Base-by-base conservation (phyloP, 352 stramenopile species). In the Pythium volutum region DNA sequence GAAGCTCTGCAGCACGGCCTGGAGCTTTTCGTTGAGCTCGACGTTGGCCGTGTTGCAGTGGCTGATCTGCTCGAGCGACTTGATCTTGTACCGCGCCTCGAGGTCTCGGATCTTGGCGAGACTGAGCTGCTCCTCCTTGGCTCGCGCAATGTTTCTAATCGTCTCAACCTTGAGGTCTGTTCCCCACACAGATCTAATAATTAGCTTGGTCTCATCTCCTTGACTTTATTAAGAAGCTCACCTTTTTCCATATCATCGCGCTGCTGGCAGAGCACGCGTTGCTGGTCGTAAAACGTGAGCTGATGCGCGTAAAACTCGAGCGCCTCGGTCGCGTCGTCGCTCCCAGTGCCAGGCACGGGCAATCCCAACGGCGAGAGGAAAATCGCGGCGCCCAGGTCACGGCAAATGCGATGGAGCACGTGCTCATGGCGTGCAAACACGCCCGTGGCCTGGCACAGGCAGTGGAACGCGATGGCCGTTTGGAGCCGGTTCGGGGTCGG, bases 391-490 rank as follows among this genome's bases (percentile, higher is more conserved):
- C 71, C 72, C 8, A 92, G 71, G 49, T 88, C 81, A 1, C 64
- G 61, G 60, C 79, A 89, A 51, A 91, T 89, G 7, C 70, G 74
- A 22, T 67, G 60, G 9, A 90, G 59, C 16, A 90, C 71, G 14
- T 65, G 52, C 43, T 92, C 80, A 46, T 89, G 81, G 18, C 80
- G 75, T 11, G 60, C 70, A 55, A 92, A 92, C 4, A 92, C 60
- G 26, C 69, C 62, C 0, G 75, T 77, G 9, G 83, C 83, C 12
- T 80, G 76, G 43, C 79, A 88, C 49, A 92, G 53, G 49, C 83
- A 92, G 50, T 92, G 77, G 59, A 92, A 89, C 9, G 83, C 83
- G 29, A 90, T 69, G 1, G 83, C 83, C 0, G 83, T 90, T 55
- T 88, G 79, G 25, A 92, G 62, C 0, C 81, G 77, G 46, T 92